These are phyloP conservation scores for Physcomitrellopsis africana DNA, from an alignment of 225 moss, liverwort and hornwort species.

Conservation along the genomic window DNA sequence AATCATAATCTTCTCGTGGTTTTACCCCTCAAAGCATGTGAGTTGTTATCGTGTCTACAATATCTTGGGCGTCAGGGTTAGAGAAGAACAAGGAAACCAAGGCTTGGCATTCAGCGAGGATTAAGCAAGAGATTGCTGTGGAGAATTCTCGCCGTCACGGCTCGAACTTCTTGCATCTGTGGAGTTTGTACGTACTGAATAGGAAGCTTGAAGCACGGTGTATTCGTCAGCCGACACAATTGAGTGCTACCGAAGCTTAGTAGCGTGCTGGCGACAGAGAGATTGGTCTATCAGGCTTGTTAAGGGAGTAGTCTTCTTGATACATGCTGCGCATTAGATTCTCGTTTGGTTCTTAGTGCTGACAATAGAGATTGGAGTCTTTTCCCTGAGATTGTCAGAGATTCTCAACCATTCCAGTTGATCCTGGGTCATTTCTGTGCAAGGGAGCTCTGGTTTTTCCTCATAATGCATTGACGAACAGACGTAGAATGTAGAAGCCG, in stretches of 20 bases:
- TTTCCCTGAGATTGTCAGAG: conserved; percentile 19
- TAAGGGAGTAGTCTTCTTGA: conserved; percentile 8
- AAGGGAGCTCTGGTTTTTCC: conserved; percentile 18
- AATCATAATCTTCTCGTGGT: conserved; percentile 11
- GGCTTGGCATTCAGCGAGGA: conserved; percentile 20
- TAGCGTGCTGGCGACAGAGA: not conserved
- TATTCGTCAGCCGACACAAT: conserved; percentile 5
- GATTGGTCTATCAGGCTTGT: conserved; percentile 5
- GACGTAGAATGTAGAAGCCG: conserved; percentile 22
- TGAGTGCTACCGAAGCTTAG: conserved; percentile 19
- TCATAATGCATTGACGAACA: conserved; percentile 43
- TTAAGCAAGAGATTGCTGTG: conserved; percentile 20
- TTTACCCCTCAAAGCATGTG: conserved; percentile 12
- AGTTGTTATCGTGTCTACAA: conserved; percentile 3
- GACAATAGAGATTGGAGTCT: conserved; percentile 2
- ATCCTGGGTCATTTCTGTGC: conserved; percentile 21
- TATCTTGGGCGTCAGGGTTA: conserved; percentile 8
- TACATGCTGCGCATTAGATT: not conserved
- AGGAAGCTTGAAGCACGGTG: conserved; percentile 12
- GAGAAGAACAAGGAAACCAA: conserved; percentile 20
- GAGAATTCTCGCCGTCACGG: conserved; percentile 23
- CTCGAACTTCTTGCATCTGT: conserved; percentile 1
- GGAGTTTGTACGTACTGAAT: conserved; percentile 13
- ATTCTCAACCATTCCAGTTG: conserved; percentile 18
- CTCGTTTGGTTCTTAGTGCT: conserved; percentile 5